Percentiles rank a stretch among this genome's conserved stretches.
phyloP scores from a whole-genome alignment of 345 rosid species.

The Syzygium aromaticum region DNA sequence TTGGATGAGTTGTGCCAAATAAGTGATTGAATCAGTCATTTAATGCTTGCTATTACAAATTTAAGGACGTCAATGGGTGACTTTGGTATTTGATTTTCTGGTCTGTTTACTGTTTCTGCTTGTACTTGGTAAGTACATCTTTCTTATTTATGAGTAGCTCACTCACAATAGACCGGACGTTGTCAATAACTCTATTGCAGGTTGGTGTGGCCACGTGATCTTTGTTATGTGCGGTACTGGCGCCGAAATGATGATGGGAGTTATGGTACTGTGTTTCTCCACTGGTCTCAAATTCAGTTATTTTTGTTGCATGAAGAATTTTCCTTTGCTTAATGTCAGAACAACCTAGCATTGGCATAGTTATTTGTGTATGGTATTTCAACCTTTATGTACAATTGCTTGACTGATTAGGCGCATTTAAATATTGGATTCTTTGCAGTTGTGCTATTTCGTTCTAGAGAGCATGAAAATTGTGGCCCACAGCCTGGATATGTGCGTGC shows the following conservation, averaged over 20 bases:
- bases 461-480: conserved; percentile 87
- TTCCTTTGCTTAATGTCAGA: not conserved
- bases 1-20: not conserved
- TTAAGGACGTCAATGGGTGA: not conserved
- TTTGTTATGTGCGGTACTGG: conserved; percentile 99
- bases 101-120: not conserved
- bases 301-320: not conserved
- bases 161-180: not conserved
- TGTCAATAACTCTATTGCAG: conserved; percentile 27
- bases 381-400: not conserved
- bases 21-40: not conserved
- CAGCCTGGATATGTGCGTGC: conserved; percentile 96
- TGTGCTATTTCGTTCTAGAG: conserved; percentile 94
- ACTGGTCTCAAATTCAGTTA: not conserved
- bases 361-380: not conserved
- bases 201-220: conserved; percentile 99
- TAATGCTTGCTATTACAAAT: not conserved
- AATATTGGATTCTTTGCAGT: conserved; percentile 25
- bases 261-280: conserved; percentile 49
- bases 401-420: not conserved
- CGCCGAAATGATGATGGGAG: conserved; percentile 99
- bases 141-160: not conserved
- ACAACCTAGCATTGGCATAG: not conserved
- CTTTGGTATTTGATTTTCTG: not conserved
- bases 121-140: not conserved